phyloP scores from a whole-genome alignment of 2,329 filamentous ascomycete species.

The Diaporthe ilicicola region DNA sequence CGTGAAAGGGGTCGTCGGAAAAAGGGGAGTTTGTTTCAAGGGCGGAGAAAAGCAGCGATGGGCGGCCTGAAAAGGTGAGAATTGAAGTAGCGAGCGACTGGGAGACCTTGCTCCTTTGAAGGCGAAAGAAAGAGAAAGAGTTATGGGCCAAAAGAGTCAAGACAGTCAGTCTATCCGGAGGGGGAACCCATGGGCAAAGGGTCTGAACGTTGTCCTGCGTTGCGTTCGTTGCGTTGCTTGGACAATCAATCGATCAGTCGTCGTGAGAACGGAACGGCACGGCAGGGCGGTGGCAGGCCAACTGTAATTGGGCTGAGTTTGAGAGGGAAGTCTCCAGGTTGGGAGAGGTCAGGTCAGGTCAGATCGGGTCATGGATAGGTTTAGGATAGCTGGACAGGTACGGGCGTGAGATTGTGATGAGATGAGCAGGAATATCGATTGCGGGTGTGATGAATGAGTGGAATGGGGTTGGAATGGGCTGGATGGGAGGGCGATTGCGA shows the following conservation, averaged over 20 bases:
- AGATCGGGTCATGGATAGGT: neutral
- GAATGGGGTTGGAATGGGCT: conserved; percentile 12
- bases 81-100: conserved; percentile 29
- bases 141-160: conserved; percentile 12
- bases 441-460: conserved; percentile 7
- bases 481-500: neutral
- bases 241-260: neutral
- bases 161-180: conserved; percentile 18
- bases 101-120: conserved; percentile 27
- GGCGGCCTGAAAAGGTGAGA: conserved; percentile 6
- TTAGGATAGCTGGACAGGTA: conserved; percentile 8
- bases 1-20: conserved; percentile 14
- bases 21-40: conserved; percentile 21
- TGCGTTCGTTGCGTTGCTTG: neutral
- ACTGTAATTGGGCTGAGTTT: conserved; percentile 6
- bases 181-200: conserved; percentile 15
- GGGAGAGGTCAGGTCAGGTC: neutral
- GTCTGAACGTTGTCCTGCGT: neutral
- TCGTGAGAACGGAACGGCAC: neutral
- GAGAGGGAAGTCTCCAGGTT: too few relatives aligned
- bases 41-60: conserved; percentile 3
- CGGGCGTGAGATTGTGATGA: conserved; percentile 24
- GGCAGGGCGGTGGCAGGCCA: conserved; percentile 14
- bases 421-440: conserved; percentile 17
- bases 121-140: neutral